Conservation (phyloP, 331 rosid species). For the Prunus yedoensis region DNA sequence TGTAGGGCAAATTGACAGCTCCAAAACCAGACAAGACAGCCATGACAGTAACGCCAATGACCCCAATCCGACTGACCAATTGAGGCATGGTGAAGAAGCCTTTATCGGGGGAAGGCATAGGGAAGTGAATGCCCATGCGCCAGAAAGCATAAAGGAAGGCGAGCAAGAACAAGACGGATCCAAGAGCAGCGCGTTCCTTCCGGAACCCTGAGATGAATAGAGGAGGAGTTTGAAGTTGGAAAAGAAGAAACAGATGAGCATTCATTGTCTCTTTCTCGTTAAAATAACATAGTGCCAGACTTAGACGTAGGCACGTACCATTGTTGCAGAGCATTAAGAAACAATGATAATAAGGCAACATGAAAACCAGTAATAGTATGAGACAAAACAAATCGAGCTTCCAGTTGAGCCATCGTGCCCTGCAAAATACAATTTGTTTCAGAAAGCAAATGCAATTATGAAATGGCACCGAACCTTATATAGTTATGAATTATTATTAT, state of each 20-base stretch:
- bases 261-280: not conserved
- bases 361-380: constrained; percentile 77
- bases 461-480: not conserved
- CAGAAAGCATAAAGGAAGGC: constrained; percentile 90
- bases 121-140: constrained; percentile 99
- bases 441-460: constrained; percentile 1
- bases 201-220: constrained; percentile 42
- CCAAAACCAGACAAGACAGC: constrained; percentile 95
- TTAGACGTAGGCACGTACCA: constrained; percentile 32
- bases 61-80: constrained; percentile 94
- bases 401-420: constrained; percentile 94
- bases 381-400: constrained; percentile 81
- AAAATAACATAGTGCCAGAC: not conserved
- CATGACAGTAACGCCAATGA: constrained; percentile 95
- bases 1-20: constrained; percentile 90
- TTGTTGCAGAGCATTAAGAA: constrained; percentile 79
- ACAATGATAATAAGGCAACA: constrained; percentile 91
- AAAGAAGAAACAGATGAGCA: not conserved
- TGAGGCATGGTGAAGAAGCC: constrained; percentile 97
- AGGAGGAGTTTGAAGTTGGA: not conserved
- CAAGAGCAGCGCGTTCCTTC: constrained; percentile 82
- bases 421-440: constrained; percentile 14
- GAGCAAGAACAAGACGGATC: constrained; percentile 66
- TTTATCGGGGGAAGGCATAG: constrained; percentile 90
- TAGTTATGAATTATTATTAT: no score